Conservation (phyloP, 257 asterid genomes). For the Solanum megistacrolobum region DNA sequence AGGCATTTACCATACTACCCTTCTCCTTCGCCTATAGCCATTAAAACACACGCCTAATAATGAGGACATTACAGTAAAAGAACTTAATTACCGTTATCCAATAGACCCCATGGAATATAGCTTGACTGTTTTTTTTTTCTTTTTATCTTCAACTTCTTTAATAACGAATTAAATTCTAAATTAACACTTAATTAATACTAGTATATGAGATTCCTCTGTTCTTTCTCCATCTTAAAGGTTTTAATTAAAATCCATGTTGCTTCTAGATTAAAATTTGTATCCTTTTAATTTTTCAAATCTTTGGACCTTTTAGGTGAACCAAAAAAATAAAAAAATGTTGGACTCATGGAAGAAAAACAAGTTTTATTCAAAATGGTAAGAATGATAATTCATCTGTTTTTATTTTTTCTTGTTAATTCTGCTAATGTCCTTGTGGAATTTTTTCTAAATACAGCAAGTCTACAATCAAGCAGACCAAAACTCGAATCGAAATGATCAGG, state of each 20-base stretch:
- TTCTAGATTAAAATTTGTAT: background rate
- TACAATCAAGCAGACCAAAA: conserved; percentile 39
- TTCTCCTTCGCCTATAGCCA: background rate
- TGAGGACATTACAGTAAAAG: background rate
- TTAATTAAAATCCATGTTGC: background rate
- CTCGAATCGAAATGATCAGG: conserved; percentile 49
- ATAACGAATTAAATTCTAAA: background rate
- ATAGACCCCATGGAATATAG: background rate
- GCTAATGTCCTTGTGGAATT: background rate
- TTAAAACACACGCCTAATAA: no score
- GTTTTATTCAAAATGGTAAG: conserved; percentile 60
- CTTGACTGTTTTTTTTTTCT: background rate
- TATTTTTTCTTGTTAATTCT: background rate
- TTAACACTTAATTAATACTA: background rate
- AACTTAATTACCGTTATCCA: background rate
- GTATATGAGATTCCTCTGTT: background rate
- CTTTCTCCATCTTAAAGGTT: background rate
- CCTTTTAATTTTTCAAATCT: background rate
- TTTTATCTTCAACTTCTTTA: background rate
- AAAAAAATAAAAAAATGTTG: conserved; percentile 30
- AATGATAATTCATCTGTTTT: background rate
- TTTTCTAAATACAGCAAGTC: conserved; percentile 43
- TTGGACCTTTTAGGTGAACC: background rate
- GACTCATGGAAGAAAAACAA: conserved; percentile 53
- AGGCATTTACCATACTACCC: background rate